A percentile compares a stretch with the other conserved stretches of the same genome.
phyloP scores from a whole-genome alignment of 352 stramenopile species.

The Phytophthora ohioensis region DNA sequence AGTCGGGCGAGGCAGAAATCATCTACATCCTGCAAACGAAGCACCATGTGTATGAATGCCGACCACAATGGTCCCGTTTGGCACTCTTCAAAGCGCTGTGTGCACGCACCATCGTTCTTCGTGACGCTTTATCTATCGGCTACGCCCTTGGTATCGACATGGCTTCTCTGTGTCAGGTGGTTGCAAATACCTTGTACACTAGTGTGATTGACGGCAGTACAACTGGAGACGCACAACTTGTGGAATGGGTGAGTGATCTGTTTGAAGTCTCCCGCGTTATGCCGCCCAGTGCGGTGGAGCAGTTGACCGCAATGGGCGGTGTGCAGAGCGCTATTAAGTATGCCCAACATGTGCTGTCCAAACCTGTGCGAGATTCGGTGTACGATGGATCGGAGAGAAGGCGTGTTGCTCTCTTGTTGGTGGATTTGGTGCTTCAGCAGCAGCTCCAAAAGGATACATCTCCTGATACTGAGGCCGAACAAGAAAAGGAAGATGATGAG shows the following conservation, averaged over 20 bases:
- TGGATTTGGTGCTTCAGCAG: constrained; percentile 70
- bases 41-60: constrained; percentile 88
- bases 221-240: constrained; percentile 32
- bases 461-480: constrained; percentile 17
- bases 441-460: constrained; percentile 50
- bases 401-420: constrained; percentile 59
- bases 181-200: constrained; percentile 79
- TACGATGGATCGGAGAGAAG: constrained; percentile 53
- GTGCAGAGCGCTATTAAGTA: constrained; percentile 68
- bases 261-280: constrained; percentile 76
- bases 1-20: constrained; percentile 56
- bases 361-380: constrained; percentile 40
- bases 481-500: constrained; percentile 45
- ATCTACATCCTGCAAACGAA: constrained; percentile 88
- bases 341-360: constrained; percentile 59
- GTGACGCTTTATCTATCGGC: constrained; percentile 82
- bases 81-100: constrained; percentile 83
- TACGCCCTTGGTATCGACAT: constrained; percentile 90
- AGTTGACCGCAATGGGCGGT: constrained; percentile 68
- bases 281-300: constrained; percentile 73
- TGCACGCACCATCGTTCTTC: constrained; percentile 58
- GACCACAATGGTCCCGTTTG: constrained; percentile 84
- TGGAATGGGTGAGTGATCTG: constrained; percentile 81
- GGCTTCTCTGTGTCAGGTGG: constrained; percentile 86
- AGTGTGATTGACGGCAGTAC: constrained; percentile 40